Evolutionary conservation across 176 grass and related monocot genomes (phyloP), one percentile per base, ranked within the genome.

Genomic region (Coix lacrymajobi): DNA sequence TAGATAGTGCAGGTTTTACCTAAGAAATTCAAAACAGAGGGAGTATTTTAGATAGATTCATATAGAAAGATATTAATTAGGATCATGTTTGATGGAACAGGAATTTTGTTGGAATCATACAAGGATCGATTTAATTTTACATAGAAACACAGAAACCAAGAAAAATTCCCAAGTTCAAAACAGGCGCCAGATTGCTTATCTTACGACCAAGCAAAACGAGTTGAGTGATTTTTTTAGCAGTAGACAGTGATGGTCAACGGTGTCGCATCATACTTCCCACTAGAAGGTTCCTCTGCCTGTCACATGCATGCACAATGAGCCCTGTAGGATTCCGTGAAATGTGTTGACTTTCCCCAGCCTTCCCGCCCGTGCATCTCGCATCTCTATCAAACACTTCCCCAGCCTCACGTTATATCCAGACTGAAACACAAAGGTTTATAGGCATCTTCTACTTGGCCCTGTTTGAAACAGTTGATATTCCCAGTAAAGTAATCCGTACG

Each of bases 261-360:
- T 60, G 24, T 34, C 25, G 19, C 44, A 79, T 72, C 57, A 38
- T 64, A 30, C n/a, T 12, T 26, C 9, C 57, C 25, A 12, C 26
- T 44, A 33, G 68, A 58, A 44, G 86, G 52, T 86, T 17, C 28
- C 57, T 30, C 64, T 71, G 29, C 45, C n/a, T 19, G 61, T 75
- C 87, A 85, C 76, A 75, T 80, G 62, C 62, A 33, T 69, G 75
- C 45, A 73, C 62, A 73, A 49, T 62, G 52, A n/a, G 12, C 29
- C 6, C 60, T 65, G 82, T 69, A 76, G 80, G 81, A 80, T 61
- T 89, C 49, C 62, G 69, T 68, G 76, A 89, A 61, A 64, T 48
- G 30, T 34, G 66, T 51, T 72, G 76, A 80, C 81, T 80, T 88
- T 68, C 12, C 46, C 31, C 30, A 11, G 1, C 24, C 20, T 51